Conservation (phyloP, 306 rosid species). For the Sindora glabra region DNA sequence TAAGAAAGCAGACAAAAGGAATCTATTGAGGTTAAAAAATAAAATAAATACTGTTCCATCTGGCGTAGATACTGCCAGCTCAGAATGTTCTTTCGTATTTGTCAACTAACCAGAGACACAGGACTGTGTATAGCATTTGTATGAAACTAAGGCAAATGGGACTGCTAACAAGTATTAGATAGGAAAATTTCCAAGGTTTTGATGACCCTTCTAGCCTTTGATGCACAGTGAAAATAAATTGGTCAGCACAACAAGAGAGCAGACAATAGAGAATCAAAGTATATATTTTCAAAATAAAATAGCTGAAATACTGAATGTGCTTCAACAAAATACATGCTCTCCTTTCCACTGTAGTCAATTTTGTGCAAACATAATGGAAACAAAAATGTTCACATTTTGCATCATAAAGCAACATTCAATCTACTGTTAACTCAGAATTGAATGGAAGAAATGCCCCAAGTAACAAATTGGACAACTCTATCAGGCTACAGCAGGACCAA, state of each 20-base stretch:
- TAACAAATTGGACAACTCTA: background rate
- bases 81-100: background rate
- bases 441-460: background rate
- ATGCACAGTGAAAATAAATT: background rate
- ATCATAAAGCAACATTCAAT: constrained; percentile 1
- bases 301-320: background rate
- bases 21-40: background rate
- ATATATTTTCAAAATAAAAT: background rate
- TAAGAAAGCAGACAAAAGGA: background rate
- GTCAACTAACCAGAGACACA: background rate
- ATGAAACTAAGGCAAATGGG: background rate
- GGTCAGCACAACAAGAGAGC: background rate
- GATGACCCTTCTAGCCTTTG: constrained; percentile 2
- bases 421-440: background rate
- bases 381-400: background rate
- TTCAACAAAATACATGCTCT: background rate
- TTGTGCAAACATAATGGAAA: background rate
- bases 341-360: background rate
- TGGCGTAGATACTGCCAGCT: background rate
- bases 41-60: background rate
- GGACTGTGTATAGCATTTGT: background rate
- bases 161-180: background rate
- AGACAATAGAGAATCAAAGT: background rate
- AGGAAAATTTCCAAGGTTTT: background rate
- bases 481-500: too few species aligned